These are phyloP conservation scores for Lachancea lanzarotensis DNA, from an alignment of 805 yeast genomes.

Conservation along the genomic window DNA sequence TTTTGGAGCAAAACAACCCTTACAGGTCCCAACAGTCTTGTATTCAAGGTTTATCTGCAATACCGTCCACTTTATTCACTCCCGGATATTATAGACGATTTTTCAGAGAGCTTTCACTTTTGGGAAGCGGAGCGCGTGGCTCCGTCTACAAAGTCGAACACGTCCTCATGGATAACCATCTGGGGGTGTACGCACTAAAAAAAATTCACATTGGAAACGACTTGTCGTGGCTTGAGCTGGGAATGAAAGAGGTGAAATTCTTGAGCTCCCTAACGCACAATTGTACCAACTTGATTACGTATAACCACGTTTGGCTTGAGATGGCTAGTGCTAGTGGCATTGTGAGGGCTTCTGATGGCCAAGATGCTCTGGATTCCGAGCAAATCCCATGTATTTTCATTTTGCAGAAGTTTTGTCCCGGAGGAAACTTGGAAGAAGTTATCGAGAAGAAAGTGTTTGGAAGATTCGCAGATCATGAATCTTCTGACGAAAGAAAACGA, in stretches of 20 bases:
- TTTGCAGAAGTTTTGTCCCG: slow-evolving; percentile 80
- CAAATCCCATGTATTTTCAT: slow-evolving; percentile 68
- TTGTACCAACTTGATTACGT: slow-evolving; percentile 61
- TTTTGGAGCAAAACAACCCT: slow-evolving; percentile 4
- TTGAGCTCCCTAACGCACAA: slow-evolving; percentile 45
- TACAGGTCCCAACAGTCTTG: neutral
- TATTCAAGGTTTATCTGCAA: slow-evolving; percentile 11
- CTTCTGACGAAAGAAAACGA: slow-evolving; percentile 36
- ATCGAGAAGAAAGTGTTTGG: slow-evolving; percentile 33
- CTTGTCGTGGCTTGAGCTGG: slow-evolving; percentile 58
- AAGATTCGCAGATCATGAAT: slow-evolving; percentile 32
- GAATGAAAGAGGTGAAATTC: slow-evolving; percentile 71
- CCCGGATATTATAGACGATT: slow-evolving; percentile 77
- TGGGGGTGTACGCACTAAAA: slow-evolving; percentile 80
- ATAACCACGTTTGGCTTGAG: slow-evolving; percentile 91
- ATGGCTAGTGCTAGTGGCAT: slow-evolving; percentile 43
- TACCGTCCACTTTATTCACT: slow-evolving; percentile 56
- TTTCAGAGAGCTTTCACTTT: slow-evolving; percentile 50
- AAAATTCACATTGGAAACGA: slow-evolving; percentile 80
- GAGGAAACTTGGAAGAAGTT: slow-evolving; percentile 77
- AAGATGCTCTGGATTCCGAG: slow-evolving; percentile 10
- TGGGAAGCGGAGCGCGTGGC: slow-evolving; percentile 84
- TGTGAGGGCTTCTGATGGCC: slow-evolving; percentile 15
- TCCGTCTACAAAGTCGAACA: slow-evolving; percentile 81
- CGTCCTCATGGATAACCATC: slow-evolving; percentile 53